Evolutionary conservation across 805 yeast species (phyloP).

Genomic region (Lachancea nothofagi): DNA sequence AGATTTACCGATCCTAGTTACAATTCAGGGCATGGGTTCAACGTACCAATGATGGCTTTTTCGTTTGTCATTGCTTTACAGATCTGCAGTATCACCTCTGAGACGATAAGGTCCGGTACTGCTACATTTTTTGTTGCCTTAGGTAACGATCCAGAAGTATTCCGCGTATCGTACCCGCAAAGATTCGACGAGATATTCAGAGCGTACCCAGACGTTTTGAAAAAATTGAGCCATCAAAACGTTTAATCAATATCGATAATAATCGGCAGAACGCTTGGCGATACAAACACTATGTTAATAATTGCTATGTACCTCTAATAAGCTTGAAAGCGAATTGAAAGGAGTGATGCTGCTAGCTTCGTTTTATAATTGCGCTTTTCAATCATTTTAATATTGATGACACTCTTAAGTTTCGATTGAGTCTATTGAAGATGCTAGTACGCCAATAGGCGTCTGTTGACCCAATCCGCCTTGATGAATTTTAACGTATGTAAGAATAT

Average conservation of each 20-base stretch:
- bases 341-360: too few species aligned
- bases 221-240: constrained; percentile 40
- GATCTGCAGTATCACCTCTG: constrained; percentile 64
- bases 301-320: neutral
- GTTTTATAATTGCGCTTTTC: too few species aligned
- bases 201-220: constrained; percentile 63
- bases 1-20: constrained; percentile 62
- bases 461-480: too few species aligned
- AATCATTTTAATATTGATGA: too few species aligned
- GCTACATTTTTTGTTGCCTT: constrained; percentile 80
- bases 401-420: too few species aligned
- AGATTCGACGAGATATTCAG: constrained; percentile 58
- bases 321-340: too few species aligned
- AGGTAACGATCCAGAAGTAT: constrained; percentile 79
- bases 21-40: constrained; percentile 51
- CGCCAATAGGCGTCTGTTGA: too few species aligned
- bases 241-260: constrained; percentile 16
- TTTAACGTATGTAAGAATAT: too few species aligned
- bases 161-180: constrained; percentile 65
- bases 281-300: neutral
- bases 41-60: constrained; percentile 72
- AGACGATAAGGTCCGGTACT: constrained; percentile 74
- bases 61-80: constrained; percentile 69
- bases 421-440: too few species aligned
- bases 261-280: too few species aligned